Base-by-base conservation (phyloP, 371 early-diverging fungal genomes). In the Capillidium rhysosporum region DNA sequence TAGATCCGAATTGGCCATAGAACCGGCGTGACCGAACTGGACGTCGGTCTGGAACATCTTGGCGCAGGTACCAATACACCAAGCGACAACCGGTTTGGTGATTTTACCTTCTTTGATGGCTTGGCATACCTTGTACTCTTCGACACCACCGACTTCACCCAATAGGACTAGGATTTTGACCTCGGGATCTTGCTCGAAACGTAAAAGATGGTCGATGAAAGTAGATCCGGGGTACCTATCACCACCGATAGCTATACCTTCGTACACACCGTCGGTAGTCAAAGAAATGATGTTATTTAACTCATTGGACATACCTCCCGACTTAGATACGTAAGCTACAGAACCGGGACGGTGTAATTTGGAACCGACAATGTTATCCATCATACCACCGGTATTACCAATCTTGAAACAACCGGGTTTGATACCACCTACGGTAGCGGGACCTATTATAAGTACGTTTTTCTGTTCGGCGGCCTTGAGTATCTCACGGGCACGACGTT, bases 361-460 rank as follows among this genome's bases (percentile, higher is more conserved):
- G 68, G 90, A 89, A 16, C 90, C 71, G 25, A 92, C 92, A 70
- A 96, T 94, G 77, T 96, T 96, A 69, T 96, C 97, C 92, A 96
- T 96, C 97, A 96, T 96, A 62, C 97, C 97, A 66, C 97, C 97
- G 29, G 97, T 96, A 79, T 94, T 94, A 63, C 97, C 97, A 61
- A 96, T 94, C 84, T 96, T 96, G 85, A 92, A 96, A 73, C 94
- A 92, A 1, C 97, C 97, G 40, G 97, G 92, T 73, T 92, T 94
- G 71, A 96, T 93, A 59, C 97, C 97, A 67, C 95, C 96, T 30
- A 96, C 97, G 25, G 97, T 96, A 34, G 97, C 97, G 45, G 97
- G 97, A 51, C 97, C 97, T 61, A 96, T 89, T 49, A 96, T 80
- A 49, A 92, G 70, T 9, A 96, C 89, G 41, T 77, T 72, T 47